These are phyloP conservation scores for Triglochin maritima DNA, from an alignment of 106 monocot genomes.

Conservation along the genomic window DNA sequence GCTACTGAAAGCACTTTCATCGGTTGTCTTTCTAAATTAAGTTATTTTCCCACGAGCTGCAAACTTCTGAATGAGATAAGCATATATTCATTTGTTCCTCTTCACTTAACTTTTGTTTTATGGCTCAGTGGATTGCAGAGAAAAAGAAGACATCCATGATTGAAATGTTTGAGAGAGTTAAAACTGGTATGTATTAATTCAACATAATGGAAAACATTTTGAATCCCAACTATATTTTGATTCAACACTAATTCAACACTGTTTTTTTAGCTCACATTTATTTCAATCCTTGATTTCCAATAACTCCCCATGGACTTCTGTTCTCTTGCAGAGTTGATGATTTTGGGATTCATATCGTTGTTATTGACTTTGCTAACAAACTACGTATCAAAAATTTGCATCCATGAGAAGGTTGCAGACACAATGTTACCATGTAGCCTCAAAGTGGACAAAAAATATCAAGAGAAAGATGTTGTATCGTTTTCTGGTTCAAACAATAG, in stretches of 20 bases:
- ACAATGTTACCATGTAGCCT: constrained; percentile 76
- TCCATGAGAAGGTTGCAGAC: constrained; percentile 45
- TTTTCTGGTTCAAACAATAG: constrained; percentile 1
- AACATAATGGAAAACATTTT: background rate
- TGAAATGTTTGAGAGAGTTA: constrained; percentile 88
- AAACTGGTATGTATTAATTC: constrained; percentile 38
- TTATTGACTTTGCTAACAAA: constrained; percentile 73
- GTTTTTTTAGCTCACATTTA: background rate
- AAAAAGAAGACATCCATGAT: constrained; percentile 48
- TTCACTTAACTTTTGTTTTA: background rate
- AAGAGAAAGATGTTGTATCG: background rate
- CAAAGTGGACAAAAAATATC: constrained; percentile 4
- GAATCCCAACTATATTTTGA: background rate
- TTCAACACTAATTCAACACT: background rate
- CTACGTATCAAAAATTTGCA: constrained; percentile 72
- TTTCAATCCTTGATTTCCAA: background rate
- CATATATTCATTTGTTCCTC: background rate
- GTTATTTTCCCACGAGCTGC: background rate
- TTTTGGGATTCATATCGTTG: constrained; percentile 92
- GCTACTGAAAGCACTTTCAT: too few relatives aligned
- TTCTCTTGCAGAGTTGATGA: constrained; percentile 70
- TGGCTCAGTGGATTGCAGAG: constrained; percentile 41
- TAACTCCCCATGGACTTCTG: background rate
- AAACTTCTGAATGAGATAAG: background rate
- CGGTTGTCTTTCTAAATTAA: too few relatives aligned